These are phyloP conservation scores for Coprinopsis cinerea DNA, from an alignment of 768 basidiomycete species.

Conservation along the genomic window DNA sequence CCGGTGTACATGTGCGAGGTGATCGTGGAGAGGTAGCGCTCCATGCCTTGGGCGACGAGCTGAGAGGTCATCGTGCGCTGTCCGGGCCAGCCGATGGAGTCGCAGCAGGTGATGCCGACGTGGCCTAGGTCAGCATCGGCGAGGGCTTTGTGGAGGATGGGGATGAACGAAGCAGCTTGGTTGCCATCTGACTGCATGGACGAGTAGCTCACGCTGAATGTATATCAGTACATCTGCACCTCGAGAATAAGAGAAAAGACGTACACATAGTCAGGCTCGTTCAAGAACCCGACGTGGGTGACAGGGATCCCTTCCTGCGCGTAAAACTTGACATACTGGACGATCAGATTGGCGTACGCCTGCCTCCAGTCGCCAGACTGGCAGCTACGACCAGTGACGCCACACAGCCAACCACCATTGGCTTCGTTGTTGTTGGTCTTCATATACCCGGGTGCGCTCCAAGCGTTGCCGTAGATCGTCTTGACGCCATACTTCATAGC, in stretches of 20 bases:
- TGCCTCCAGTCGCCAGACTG: conserved; percentile 14
- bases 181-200: conserved; percentile 16
- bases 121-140: conserved; percentile 4
- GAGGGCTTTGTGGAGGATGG: conserved; percentile 14
- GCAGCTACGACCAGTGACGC: conserved; percentile 10
- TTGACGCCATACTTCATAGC: conserved; percentile 14
- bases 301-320: conserved; percentile 10
- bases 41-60: conserved; percentile 13
- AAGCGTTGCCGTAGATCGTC: conserved; percentile 15
- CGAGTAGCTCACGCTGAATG: conserved; percentile 10
- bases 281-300: conserved; percentile 14
- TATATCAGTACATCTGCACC: too few species aligned
- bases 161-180: conserved; percentile 14
- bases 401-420: conserved; percentile 14
- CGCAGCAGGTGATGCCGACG: conserved; percentile 11
- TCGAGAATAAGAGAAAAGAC: background rate
- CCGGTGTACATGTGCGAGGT: conserved; percentile 13
- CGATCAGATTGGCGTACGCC: conserved; percentile 10
- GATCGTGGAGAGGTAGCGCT: conserved; percentile 9
- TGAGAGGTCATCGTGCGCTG: conserved; percentile 10
- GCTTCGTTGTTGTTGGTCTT: conserved; percentile 16
- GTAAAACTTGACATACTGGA: conserved; percentile 15
- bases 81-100: conserved; percentile 12
- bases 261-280: conserved; percentile 14
- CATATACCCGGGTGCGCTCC: conserved; percentile 15